Base-by-base conservation (phyloP, 495 filamentous ascomycete species). In the Glutinoglossum americanum region DNA sequence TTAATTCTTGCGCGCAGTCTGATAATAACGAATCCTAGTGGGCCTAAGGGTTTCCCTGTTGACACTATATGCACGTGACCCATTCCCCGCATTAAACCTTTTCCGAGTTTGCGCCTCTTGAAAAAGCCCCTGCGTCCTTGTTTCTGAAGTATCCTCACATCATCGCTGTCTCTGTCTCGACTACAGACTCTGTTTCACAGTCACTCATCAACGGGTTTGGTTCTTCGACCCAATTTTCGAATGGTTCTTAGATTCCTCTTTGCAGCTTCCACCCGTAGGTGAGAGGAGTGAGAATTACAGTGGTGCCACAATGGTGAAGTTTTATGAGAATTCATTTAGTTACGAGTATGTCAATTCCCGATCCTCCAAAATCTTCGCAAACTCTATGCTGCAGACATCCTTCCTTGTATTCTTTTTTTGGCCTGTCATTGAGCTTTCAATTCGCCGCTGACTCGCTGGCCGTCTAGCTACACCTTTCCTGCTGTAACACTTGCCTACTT, bases 401-500 rank as follows among this genome's bases (percentile, higher is more conserved):
- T 21, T 21, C 10, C n/a, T 5, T 1, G 4, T 19, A 19, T 19
- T 6, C 17, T 21, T 45, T 21, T 45, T 23, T 23, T 4, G n/a
- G 17, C 10, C 41, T 45, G 17, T n/a, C 4, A 19, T 23, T 5
- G 17, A 45, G n/a, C 41, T 41, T 41, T 17, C 37, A 41, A 41
- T 41, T 41, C 7, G 17, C 37, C 15, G 13, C 37, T 41, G 17
- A 41, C 15, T 5, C 7, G 37, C 15, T 17, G 2, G 19, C 25
- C 49, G 1, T 17, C 23, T 49, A 53, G 49, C 26, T 94, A 95
- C 70, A 81, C 85, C 63, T 93, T 92, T 70, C 82, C 88, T 60
- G 80, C 83, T 60, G 92, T 99, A 44, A 89, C 89, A 9, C 83
- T 99, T 61, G 92, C 92, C 71, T 99, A 95, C 78, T 97, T 96